Base-by-base conservation (phyloP, 441 rosid genomes). In the Raphanus hybrid region DNA sequence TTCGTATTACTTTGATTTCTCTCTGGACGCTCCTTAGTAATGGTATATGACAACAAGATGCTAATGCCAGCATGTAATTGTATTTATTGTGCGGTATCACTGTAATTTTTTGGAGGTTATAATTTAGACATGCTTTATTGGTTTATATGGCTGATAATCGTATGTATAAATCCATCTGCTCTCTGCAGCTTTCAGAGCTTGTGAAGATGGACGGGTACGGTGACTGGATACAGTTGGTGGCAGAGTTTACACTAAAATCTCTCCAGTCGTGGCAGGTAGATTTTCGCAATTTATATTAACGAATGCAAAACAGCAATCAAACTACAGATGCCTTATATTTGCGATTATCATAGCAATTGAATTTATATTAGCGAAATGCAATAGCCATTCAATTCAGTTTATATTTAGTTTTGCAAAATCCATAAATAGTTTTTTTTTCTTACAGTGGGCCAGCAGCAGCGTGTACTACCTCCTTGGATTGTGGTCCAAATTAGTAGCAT, bases 361-460 rank as follows among this genome's bases (percentile, higher is more conserved):
- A 15, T 39, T 54, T 70, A 43, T 68, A 15, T 81, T 73, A n/a
- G 15, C 12, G 26, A 20, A 3, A 16, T 76, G 68, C 74, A 29
- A 69, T 57, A 35, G 41, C 27, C 39, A 64, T 15, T 6, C 58
- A 52, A n/a, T 48, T 48, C 29, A 41, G 57, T 45, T 69, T 65
- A 58, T 73, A 72, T 41, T 48, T 52, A 55, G 29, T 70, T 71
- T 63, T 16, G 59, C 50, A 18, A 65, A 71, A 43, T 70, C 50
- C 54, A 8, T 67, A 45, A 73, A 69, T 14, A 52, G 18, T 8
- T 52, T 15, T 43, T 39, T 77, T 39, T 62, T 71, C 35, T 66
- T 64, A 71, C 78, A 94, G 99, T 97, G 99, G 99, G 99, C 99
- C 79, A 94, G 98, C 86, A 97, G 98, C 87, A 97, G 99, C 73